A percentile compares a stretch with the other conserved stretches of the same genome.
phyloP scores from a whole-genome alignment of 495 filamentous ascomycete species.

The Cercophora newfieldiana region DNA sequence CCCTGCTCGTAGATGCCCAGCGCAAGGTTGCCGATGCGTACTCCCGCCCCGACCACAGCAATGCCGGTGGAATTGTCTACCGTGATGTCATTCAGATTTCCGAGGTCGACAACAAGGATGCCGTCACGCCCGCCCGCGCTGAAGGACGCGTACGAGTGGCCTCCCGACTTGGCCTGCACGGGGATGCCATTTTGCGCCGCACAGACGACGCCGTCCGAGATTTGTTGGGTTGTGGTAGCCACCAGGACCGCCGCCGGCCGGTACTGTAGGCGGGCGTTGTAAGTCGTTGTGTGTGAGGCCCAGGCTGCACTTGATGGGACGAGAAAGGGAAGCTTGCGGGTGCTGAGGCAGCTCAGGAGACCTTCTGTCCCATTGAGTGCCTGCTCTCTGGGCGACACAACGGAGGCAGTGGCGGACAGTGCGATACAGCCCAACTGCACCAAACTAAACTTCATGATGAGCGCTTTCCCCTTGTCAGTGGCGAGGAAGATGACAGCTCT shows the following conservation, averaged over 20 bases:
- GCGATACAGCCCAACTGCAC: no score
- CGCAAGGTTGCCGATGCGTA: constrained; percentile 61
- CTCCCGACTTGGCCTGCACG: constrained; percentile 65
- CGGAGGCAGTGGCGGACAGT: no score
- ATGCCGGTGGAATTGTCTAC: constrained; percentile 41
- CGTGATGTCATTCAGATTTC: constrained; percentile 37
- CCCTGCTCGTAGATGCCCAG: constrained; percentile 50
- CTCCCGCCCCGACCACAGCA: constrained; percentile 59
- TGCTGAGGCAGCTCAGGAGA: constrained; percentile 17
- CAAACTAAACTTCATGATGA: no score
- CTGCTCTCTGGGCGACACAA: no score
- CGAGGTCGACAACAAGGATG: constrained; percentile 52
- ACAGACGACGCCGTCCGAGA: constrained; percentile 52
- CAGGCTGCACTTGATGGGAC: constrained; percentile 25
- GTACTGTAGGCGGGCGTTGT: constrained; percentile 59
- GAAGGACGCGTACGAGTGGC: constrained; percentile 69
- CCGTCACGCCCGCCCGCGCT: constrained; percentile 50
- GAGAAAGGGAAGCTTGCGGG: constrained; percentile 19
- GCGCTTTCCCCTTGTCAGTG: no score
- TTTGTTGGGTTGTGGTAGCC: constrained; percentile 50
- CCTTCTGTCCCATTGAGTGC: no score
- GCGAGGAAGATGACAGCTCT: no score
- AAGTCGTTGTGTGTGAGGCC: constrained; percentile 40
- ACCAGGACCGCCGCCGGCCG: constrained; percentile 57
- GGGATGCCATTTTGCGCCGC: constrained; percentile 47